These are phyloP conservation scores for Tolypocladium nubicola DNA, from an alignment of 2,329 filamentous ascomycete genomes.

Conservation along the genomic window DNA sequence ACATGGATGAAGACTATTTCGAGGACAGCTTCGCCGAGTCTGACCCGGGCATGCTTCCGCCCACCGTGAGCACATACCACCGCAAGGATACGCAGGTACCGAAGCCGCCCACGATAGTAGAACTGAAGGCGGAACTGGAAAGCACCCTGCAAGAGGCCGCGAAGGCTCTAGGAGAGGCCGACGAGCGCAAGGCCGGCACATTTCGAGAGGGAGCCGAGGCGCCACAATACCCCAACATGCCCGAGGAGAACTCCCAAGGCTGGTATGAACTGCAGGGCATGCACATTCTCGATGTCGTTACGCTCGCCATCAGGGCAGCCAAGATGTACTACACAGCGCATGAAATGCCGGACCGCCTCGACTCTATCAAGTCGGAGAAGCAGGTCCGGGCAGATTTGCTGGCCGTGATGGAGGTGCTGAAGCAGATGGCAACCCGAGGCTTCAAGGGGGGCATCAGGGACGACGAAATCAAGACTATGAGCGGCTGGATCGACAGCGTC, in stretches of 20 bases:
- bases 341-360: constrained; percentile 73
- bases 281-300: constrained; percentile 85
- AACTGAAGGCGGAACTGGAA: constrained; percentile 60
- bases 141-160: constrained; percentile 59
- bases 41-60: constrained; percentile 79
- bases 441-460: constrained; percentile 74
- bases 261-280: constrained; percentile 87
- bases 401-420: constrained; percentile 79
- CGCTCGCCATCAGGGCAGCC: constrained; percentile 87
- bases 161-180: constrained; percentile 54
- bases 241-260: constrained; percentile 42
- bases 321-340: constrained; percentile 96
- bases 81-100: constrained; percentile 71
- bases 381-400: constrained; percentile 76
- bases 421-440: constrained; percentile 79
- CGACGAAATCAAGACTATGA: constrained; percentile 67
- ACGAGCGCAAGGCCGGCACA: constrained; percentile 22
- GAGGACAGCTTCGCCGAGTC: constrained; percentile 50
- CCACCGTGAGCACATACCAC: constrained; percentile 92
- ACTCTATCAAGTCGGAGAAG: constrained; percentile 79
- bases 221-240: constrained; percentile 25
- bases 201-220: constrained; percentile 16
- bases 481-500: constrained; percentile 70
- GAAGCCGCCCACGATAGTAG: constrained; percentile 71
- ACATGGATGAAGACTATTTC: constrained; percentile 34